phyloP scores from a whole-genome alignment of 495 filamentous ascomycete genomes.

The Hyphodiscus hymeniophilus region DNA sequence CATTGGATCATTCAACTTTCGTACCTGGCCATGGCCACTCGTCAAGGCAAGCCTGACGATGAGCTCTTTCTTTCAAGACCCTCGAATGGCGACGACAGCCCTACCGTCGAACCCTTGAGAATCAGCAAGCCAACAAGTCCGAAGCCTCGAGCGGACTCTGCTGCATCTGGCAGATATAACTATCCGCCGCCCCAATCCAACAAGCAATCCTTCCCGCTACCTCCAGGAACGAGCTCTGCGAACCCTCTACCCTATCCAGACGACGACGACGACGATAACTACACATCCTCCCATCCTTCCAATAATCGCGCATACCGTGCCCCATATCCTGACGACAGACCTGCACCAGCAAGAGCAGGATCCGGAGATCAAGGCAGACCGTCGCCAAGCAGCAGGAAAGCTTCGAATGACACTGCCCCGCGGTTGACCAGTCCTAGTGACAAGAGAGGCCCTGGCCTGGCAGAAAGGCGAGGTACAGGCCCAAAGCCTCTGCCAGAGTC shows the following conservation, averaged over 20 bases:
- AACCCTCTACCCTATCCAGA: constrained; percentile 71
- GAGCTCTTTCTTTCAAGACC: constrained; percentile 69
- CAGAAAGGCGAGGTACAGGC: constrained; percentile 62
- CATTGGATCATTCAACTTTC: constrained; percentile 8
- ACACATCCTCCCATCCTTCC: constrained; percentile 25
- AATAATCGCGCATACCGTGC: constrained; percentile 31
- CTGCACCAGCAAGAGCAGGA: constrained; percentile 19
- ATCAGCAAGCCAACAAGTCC: constrained; percentile 66
- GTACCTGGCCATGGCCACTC: constrained; percentile 19
- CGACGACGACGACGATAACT: constrained; percentile 47
- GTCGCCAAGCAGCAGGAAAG: constrained; percentile 6
- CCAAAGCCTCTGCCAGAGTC: constrained; percentile 76
- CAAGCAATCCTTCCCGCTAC: constrained; percentile 42
- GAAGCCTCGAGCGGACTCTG: constrained; percentile 33
- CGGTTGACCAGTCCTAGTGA: constrained; percentile 39
- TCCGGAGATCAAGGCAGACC: constrained; percentile 12
- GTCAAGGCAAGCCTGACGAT: constrained; percentile 50
- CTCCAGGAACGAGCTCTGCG: constrained; percentile 53
- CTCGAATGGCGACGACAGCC: constrained; percentile 50
- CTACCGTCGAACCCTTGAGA: constrained; percentile 74
- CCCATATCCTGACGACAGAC: constrained; percentile 40
- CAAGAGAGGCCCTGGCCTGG: constrained; percentile 46
- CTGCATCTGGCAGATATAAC: constrained; percentile 35
- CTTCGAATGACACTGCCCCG: constrained; percentile 31
- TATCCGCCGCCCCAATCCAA: constrained; percentile 39